Conservation (phyloP, 169 alveolate species). For the Toxoplasma gondii region DNA sequence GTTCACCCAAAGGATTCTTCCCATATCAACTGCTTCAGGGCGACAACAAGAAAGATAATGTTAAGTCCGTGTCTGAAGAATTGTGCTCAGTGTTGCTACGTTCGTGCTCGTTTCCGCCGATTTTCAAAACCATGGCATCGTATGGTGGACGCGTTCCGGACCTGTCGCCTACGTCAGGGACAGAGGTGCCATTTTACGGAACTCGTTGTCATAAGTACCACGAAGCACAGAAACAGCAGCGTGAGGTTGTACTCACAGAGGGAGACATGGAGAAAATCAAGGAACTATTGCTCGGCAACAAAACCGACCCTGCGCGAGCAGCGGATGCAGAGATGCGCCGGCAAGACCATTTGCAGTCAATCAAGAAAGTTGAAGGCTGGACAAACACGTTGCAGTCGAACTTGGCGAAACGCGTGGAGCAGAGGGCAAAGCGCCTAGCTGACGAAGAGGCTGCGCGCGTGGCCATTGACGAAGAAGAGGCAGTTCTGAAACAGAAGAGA, state of each 20-base stretch:
- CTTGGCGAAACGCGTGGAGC: neutral
- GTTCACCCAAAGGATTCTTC: no score
- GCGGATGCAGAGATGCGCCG: slow-evolving; percentile 32
- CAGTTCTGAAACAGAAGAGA: neutral
- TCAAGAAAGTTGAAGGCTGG: slow-evolving; percentile 3
- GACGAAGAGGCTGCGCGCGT: slow-evolving; percentile 24
- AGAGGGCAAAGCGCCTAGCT: neutral
- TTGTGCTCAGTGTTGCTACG: no score
- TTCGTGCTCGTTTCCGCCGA: no score
- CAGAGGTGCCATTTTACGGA: neutral
- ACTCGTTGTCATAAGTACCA: neutral
- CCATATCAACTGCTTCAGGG: no score
- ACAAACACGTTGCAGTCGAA: neutral
- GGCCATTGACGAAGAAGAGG: neutral
- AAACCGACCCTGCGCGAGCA: neutral
- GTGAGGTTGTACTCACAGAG: neutral
- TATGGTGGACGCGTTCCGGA: slow-evolving; percentile 1
- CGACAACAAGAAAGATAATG: no score
- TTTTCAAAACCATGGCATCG: neutral
- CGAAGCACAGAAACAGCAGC: neutral
- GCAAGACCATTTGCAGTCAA: slow-evolving; percentile 6
- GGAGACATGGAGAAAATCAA: neutral
- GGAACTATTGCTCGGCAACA: neutral
- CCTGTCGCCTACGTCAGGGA: neutral
- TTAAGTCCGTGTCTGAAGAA: no score